These are phyloP conservation scores for Sarcodon aspratus DNA, from an alignment of 768 basidiomycete genomes.

Conservation along the genomic window DNA sequence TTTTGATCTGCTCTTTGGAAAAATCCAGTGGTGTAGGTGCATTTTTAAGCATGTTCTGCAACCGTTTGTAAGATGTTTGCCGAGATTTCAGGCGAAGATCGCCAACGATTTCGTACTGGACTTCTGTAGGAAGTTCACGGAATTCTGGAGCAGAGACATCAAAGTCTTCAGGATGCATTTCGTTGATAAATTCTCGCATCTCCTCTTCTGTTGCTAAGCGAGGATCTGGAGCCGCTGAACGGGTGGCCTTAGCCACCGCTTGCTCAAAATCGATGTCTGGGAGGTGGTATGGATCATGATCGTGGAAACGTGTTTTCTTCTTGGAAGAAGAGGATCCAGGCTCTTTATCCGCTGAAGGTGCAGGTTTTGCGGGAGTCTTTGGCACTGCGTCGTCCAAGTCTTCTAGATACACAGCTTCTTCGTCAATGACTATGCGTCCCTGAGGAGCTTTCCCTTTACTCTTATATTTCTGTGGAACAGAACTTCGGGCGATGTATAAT, in stretches of 20 bases:
- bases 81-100: constrained; percentile 91
- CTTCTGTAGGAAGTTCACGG: constrained; percentile 85
- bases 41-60: constrained; percentile 81
- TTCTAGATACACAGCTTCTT: constrained; percentile 79
- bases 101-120: constrained; percentile 97
- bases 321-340: constrained; percentile 37
- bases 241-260: constrained; percentile 49
- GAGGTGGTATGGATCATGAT: constrained; percentile 89
- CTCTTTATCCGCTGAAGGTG: constrained; percentile 8
- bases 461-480: not conserved
- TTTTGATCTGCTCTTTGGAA: constrained; percentile 90
- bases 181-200: constrained; percentile 84
- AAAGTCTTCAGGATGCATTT: constrained; percentile 93
- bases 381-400: constrained; percentile 53
- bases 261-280: constrained; percentile 72
- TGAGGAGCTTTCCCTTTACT: constrained; percentile 33
- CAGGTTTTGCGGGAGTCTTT: constrained; percentile 36
- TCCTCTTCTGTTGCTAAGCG: constrained; percentile 96
- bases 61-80: constrained; percentile 84
- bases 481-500: not conserved
- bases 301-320: constrained; percentile 54
- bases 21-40: constrained; percentile 86
- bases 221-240: constrained; percentile 63
- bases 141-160: constrained; percentile 87
- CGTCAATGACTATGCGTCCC: constrained; percentile 42